Base-by-base conservation (phyloP, 345 rosid genomes). In the Euphorbia peplus region DNA sequence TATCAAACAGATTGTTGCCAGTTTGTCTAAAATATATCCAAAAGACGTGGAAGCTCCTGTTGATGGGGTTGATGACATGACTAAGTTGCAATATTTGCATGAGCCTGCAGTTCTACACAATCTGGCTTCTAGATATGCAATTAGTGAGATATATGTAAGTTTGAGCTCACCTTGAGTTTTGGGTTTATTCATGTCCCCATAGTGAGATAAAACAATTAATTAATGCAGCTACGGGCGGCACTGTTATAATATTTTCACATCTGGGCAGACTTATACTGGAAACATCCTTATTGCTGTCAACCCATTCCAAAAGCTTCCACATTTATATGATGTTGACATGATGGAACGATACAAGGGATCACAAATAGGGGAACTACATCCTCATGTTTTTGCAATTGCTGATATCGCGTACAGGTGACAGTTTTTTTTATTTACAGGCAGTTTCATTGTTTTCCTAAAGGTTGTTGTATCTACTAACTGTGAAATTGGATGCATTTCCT, bases 41-140 rank as follows among this genome's bases (percentile, higher is more conserved):
- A 83, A 74, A 67, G 98, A 92, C 53, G 68, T 25, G 70, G 98
- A 92, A 51, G 82, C 85, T 75, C 86, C 85, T 28, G 77, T 70
- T 48, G 90, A 79, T 41, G 96, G 98, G 69, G 82, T 90, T 48
- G 98, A 92, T 78, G 98, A 92, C 88, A 92, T 92, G 98, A 92
- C 95, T 44, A 83, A 80, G 75, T 76, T 92, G 37, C 83, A 90
- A 7, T 92, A 90, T 70, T 75, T 92, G 65, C 88, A 92, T 51
- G 96, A 92, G 84, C 95, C 98, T n/a, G 91, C 85, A 26, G 91
- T 92, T 72, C 76, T 92, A 47, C 83, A 87, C 35, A 92, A 90
- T 75, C 77, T 92, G 80, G 83, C 83, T 0, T 76, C 71, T 41
- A 84, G 98, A 83, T 90, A 79, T 63, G 78, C 79, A 63, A 69